Evolutionary conservation across 179 eudicot species (phyloP), one percentile per base, ranked within the genome.

Genomic region (Beta lomatogona): DNA sequence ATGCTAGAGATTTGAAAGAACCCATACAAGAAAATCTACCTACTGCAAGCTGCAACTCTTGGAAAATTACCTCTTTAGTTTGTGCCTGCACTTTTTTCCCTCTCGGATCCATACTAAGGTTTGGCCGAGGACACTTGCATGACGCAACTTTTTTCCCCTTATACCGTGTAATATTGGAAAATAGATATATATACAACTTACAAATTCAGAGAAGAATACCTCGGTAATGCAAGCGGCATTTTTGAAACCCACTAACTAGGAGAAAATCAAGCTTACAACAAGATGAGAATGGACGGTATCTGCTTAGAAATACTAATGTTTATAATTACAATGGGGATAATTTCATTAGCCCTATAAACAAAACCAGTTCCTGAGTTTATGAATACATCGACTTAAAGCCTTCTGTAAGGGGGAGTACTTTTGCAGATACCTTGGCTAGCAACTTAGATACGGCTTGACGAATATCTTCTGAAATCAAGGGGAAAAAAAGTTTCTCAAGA

Each of bases 381-480:
- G 85, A 44, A 83, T 93, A 72, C 88, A 63, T 80, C 8, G 94
- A 93, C 83, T 91, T 95, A 71, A 94, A 95, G 58, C 98, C 99
- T 89, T 95, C 99, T 18, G 98, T 93, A 41, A 95, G 89, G 50
- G 93, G 90, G 41, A 83, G 83, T 82, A 95, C 99, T 86, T 95
- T 92, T 25, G 93, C 98, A 16, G 94, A 85, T n/a, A 95, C 93
- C 89, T 91, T 94, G 5, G 92, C 70, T 80, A 94, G 99, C 89
- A 95, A 78, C 86, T 90, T 91, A 5, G 95, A 85, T 65, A 92
- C 95, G 21, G 95, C 99, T 85, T 85, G 86, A 14, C 93, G 95
- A 41, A 95, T 95, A 65, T 95, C 99, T n/a, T n/a, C 99, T 95
- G 88, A 44, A 82, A 85, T 76, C 10, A 44, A 19, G 67, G 14